Conservation (phyloP, 2,329 filamentous ascomycete genomes). For the Verticillium longisporum region DNA sequence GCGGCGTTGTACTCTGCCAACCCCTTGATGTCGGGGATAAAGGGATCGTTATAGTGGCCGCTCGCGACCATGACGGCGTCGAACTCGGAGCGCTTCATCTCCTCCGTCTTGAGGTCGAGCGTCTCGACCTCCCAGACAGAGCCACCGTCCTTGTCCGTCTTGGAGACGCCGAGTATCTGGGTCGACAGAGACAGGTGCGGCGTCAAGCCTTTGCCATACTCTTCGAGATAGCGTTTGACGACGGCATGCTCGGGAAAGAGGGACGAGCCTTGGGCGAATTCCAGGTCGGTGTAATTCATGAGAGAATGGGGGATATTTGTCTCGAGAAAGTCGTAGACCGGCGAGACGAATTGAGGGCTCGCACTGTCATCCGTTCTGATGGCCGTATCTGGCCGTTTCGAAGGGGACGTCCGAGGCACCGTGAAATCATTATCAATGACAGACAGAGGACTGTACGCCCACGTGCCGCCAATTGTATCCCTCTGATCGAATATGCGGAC, state of each 20-base stretch:
- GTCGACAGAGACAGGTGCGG: slow-evolving; percentile 53
- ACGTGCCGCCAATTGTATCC: slow-evolving; percentile 58
- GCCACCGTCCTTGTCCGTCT: slow-evolving; percentile 13
- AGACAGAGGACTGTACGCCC: slow-evolving; percentile 52
- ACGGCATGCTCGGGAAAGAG: slow-evolving; percentile 60
- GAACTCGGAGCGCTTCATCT: slow-evolving; percentile 29
- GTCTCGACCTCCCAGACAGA: slow-evolving; percentile 42
- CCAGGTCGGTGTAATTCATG: slow-evolving; percentile 62
- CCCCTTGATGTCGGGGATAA: slow-evolving; percentile 49
- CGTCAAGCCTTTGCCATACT: slow-evolving; percentile 54
- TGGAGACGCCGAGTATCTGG: slow-evolving; percentile 45
- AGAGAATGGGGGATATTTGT: slow-evolving; percentile 69
- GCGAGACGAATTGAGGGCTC: slow-evolving; percentile 54
- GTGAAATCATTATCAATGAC: slow-evolving; percentile 11
- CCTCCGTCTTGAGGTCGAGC: slow-evolving; percentile 19
- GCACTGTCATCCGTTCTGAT: slow-evolving; percentile 17
- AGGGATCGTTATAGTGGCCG: slow-evolving; percentile 56
- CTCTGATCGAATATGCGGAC: slow-evolving; percentile 68
- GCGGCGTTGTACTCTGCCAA: slow-evolving; percentile 42
- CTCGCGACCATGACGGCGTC: slow-evolving; percentile 58
- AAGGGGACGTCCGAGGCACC: slow-evolving; percentile 20
- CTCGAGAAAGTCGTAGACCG: slow-evolving; percentile 64
- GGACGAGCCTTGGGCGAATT: slow-evolving; percentile 49
- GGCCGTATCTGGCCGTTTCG: slow-evolving; percentile 32
- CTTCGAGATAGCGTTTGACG: slow-evolving; percentile 59